These are phyloP conservation scores for Aspergillus ochraceus DNA, from an alignment of 2,329 filamentous ascomycete genomes.

Conservation along the genomic window DNA sequence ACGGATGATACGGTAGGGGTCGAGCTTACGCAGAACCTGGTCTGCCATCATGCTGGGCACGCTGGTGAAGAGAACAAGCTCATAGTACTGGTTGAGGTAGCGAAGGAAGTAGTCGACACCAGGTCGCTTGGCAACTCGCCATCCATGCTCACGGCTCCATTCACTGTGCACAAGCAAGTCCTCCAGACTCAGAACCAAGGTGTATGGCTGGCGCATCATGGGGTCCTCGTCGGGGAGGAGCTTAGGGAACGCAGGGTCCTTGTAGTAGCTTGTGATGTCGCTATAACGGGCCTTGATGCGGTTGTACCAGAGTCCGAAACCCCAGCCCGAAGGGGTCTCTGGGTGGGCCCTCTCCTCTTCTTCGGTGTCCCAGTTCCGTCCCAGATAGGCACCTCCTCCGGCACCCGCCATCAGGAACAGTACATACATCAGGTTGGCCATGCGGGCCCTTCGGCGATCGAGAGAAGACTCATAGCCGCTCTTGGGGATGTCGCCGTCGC, in stretches of 20 bases:
- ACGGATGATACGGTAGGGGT: slow-evolving; percentile 91
- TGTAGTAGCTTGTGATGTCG: slow-evolving; percentile 85
- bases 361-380: slow-evolving; percentile 78
- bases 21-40: slow-evolving; percentile 85
- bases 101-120: slow-evolving; percentile 96
- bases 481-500: slow-evolving; percentile 65
- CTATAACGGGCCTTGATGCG: slow-evolving; percentile 73
- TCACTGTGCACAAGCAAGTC: slow-evolving; percentile 93
- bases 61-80: slow-evolving; percentile 92
- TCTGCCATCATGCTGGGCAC: slow-evolving; percentile 83
- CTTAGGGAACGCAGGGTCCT: slow-evolving; percentile 92
- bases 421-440: slow-evolving; percentile 74
- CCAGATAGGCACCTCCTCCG: slow-evolving; percentile 69
- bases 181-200: slow-evolving; percentile 86
- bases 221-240: slow-evolving; percentile 74
- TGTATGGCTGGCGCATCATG: slow-evolving; percentile 81
- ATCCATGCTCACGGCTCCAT: slow-evolving; percentile 91
- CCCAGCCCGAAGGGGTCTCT: slow-evolving; percentile 79
- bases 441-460: slow-evolving; percentile 74
- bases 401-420: slow-evolving; percentile 58
- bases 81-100: slow-evolving; percentile 97
- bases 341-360: slow-evolving; percentile 69
- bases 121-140: slow-evolving; percentile 91
- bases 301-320: slow-evolving; percentile 72
- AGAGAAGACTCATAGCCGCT: slow-evolving; percentile 87